Base-by-base conservation (phyloP, 257 asterid species). In the Mentha longifolia region DNA sequence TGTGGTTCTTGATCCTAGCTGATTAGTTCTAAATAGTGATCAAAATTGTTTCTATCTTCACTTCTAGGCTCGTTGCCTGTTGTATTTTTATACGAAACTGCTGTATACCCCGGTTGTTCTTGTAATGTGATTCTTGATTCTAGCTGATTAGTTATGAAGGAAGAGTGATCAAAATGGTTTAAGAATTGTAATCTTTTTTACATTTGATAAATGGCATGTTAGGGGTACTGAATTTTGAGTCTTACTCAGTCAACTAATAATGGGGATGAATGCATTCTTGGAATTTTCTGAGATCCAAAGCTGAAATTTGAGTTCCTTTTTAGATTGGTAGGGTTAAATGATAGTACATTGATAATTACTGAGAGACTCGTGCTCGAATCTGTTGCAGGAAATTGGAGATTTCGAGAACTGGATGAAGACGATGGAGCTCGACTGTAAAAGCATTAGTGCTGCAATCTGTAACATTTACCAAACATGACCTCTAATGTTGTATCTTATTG, bases 341-440 rank as follows among this genome's bases (percentile, higher is more conserved):
- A 3, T 3, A n/a, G n/a, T n/a, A 33, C 37, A 33, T 33, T 3
- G 37, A 33, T 33, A 3, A 33, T 4, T 33, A 33, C 60, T 70
- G 17, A 16, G 20, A 16, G 25, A 51, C 0, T 51, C 3, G 25
- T 51, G 10, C 14, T 16, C 6, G 10, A 64, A 60, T 61, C 45
- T 50, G 69, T 67, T 9, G 57, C 87, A 93, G 98, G 99, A 95
- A 84, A 95, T 95, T 45, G 99, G 99, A 60, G 99, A 89, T 65
- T 95, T 92, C 60, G 98, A 95, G 87, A 95, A 95, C 84, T 95
- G 99, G 99, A 95, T 95, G 99, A 95, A 95, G 96, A 92, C 97
- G 2, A 90, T 92, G 97, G 98, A 95, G 84, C 89, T 95, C 14
- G 97, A 95, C 68, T 95, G 96, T 78, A 88, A 81, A 85, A 89